Conservation (phyloP, 306 rosid genomes). For the Inga leiocalycina region DNA sequence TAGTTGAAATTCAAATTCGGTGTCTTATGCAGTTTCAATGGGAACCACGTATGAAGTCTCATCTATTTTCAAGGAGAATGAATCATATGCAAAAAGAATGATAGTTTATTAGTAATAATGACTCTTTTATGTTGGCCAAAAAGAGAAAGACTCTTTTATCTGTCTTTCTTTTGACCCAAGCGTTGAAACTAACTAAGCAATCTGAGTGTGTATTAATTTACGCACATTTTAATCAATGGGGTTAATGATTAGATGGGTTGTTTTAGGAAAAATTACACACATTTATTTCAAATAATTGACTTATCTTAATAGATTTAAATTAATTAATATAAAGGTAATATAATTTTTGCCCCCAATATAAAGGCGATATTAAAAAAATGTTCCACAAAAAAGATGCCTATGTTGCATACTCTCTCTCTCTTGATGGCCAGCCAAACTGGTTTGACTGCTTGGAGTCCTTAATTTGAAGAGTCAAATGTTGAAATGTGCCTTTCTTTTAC, state of each 20-base stretch:
- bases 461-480: neutral
- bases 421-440: neutral
- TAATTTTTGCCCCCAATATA: too few species aligned
- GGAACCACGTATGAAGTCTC: neutral
- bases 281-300: too few species aligned
- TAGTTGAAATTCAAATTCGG: neutral
- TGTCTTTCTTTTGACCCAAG: neutral
- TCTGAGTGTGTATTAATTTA: too few species aligned
- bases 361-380: neutral
- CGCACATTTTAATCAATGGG: too few species aligned
- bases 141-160: too few species aligned
- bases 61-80: neutral
- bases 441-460: neutral
- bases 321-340: too few species aligned
- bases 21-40: neutral
- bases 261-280: neutral
- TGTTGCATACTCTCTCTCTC: neutral
- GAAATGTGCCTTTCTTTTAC: slow-evolving; percentile 9
- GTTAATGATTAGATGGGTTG: too few species aligned
- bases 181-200: neutral
- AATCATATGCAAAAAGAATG: neutral
- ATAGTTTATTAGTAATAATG: too few species aligned
- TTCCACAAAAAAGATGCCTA: neutral
- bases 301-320: too few species aligned
- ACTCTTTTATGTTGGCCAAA: too few species aligned